These are phyloP conservation scores for Kuraishia floccosa DNA, from an alignment of 805 yeast genomes.

Conservation along the genomic window DNA sequence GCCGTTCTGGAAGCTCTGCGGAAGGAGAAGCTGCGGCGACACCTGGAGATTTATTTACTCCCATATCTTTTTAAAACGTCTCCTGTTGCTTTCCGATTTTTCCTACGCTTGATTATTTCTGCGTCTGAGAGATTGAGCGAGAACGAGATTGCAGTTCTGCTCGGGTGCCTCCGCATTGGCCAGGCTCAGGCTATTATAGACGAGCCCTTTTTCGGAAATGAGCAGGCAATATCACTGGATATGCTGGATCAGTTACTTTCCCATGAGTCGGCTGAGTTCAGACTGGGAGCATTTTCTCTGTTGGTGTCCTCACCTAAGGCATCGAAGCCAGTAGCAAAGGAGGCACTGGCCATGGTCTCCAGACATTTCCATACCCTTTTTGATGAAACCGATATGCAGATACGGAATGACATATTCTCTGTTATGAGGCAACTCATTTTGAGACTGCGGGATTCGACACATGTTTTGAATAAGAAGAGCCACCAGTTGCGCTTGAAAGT, in stretches of 20 bases:
- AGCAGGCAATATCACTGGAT: slow-evolving; percentile 19
- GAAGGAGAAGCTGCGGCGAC: slow-evolving; percentile 22
- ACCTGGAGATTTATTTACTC: slow-evolving; percentile 47
- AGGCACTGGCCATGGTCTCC: slow-evolving; percentile 30
- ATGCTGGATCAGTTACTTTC: slow-evolving; percentile 29
- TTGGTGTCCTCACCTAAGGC: slow-evolving; percentile 51
- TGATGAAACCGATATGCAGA: slow-evolving; percentile 56
- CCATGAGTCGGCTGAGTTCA: slow-evolving; percentile 25
- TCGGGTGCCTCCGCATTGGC: slow-evolving; percentile 53
- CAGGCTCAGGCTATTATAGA: slow-evolving; percentile 42
- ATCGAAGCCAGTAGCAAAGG: slow-evolving; percentile 40
- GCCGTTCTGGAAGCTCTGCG: slow-evolving; percentile 23
- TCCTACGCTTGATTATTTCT: slow-evolving; percentile 21
- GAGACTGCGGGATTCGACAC: slow-evolving; percentile 60
- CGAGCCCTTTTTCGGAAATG: slow-evolving; percentile 32
- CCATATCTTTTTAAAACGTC: slow-evolving; percentile 52
- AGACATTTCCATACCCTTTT: slow-evolving; percentile 37
- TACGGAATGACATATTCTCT: slow-evolving; percentile 55
- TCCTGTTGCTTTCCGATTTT: slow-evolving; percentile 24
- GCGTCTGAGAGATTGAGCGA: slow-evolving; percentile 11
- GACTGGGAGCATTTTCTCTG: slow-evolving; percentile 50
- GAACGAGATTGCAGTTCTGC: slow-evolving; percentile 24
- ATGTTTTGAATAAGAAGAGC: slow-evolving; percentile 42
- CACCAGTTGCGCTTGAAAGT: slow-evolving; percentile 24
- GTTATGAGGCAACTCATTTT: slow-evolving; percentile 48